These are phyloP conservation scores for Aspergillus nanangensis DNA, from an alignment of 495 filamentous ascomycete species.

Conservation along the genomic window DNA sequence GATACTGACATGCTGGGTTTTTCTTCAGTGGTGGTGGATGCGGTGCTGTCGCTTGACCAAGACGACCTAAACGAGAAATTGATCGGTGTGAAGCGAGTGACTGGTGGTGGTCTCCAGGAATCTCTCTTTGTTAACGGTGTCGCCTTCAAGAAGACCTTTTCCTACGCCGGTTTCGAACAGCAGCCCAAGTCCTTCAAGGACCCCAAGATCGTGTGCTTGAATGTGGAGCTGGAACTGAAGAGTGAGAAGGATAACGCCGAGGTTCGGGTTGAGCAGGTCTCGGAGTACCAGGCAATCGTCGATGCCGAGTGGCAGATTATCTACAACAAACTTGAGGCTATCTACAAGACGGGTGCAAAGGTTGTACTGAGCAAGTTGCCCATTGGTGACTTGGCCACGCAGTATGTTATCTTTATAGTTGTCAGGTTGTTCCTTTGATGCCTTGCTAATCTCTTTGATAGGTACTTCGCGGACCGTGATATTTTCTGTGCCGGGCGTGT, in stretches of 20 bases:
- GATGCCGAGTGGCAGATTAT: slow-evolving; percentile 99
- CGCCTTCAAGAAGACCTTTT: slow-evolving; percentile 99
- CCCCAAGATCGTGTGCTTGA: slow-evolving; percentile 93
- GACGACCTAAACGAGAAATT: slow-evolving; percentile 96
- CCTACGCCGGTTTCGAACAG: slow-evolving; percentile 98
- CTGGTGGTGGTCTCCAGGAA: slow-evolving; percentile 93
- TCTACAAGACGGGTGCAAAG: slow-evolving; percentile 89
- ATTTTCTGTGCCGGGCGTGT: slow-evolving; percentile 98
- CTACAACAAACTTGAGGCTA: slow-evolving; percentile 94
- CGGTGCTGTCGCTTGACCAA: slow-evolving; percentile 94
- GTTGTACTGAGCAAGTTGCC: slow-evolving; percentile 96
- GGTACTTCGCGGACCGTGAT: slow-evolving; percentile 94
- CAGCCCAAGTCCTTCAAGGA: slow-evolving; percentile 93
- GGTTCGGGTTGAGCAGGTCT: slow-evolving; percentile 95
- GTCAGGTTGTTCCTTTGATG: not conserved
- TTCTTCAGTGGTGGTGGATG: slow-evolving; percentile 89
- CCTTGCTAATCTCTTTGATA: slow-evolving; percentile 20
- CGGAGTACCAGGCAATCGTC: slow-evolving; percentile 98
- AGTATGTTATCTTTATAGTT: slow-evolving; percentile 47
- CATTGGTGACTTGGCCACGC: slow-evolving; percentile 95
- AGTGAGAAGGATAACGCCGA: slow-evolving; percentile 99
- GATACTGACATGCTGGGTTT: slow-evolving; percentile 11
- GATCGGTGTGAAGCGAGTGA: slow-evolving; percentile 97
- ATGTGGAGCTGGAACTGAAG: slow-evolving; percentile 96
- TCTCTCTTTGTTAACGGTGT: slow-evolving; percentile 97